Evolutionary conservation across 805 yeast species (phyloP).

Genomic region (Groenewaldozyma salmanticensis): DNA sequence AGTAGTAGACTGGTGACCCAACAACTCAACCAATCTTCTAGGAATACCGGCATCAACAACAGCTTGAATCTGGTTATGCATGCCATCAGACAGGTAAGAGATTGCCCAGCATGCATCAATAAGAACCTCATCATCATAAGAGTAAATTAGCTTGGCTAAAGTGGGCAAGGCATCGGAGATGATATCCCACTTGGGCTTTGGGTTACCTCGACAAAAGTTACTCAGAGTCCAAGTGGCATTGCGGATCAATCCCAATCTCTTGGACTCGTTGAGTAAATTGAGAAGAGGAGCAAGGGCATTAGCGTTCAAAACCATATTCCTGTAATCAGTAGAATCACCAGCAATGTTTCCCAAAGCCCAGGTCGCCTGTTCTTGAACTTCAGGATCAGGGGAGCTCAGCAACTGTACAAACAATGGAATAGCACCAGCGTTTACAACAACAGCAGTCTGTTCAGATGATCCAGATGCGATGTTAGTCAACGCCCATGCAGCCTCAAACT

Average conservation of each 20-base stretch:
- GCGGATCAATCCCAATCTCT: slow-evolving; percentile 74
- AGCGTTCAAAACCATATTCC: slow-evolving; percentile 79
- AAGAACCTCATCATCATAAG: slow-evolving; percentile 84
- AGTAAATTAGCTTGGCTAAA: slow-evolving; percentile 79
- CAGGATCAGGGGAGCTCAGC: slow-evolving; percentile 69
- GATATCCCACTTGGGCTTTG: slow-evolving; percentile 90
- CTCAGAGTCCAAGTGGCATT: slow-evolving; percentile 98
- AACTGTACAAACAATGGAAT: slow-evolving; percentile 84
- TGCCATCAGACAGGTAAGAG: slow-evolving; percentile 88
- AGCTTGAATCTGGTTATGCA: slow-evolving; percentile 88
- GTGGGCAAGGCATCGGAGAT: slow-evolving; percentile 87
- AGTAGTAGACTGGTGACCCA: slow-evolving; percentile 70
- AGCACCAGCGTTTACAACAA: slow-evolving; percentile 88
- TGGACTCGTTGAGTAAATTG: slow-evolving; percentile 64
- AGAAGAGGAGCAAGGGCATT: slow-evolving; percentile 87
- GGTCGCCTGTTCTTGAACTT: slow-evolving; percentile 96
- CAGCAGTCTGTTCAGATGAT: slow-evolving; percentile 74
- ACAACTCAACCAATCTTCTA: slow-evolving; percentile 81
- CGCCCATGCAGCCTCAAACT: slow-evolving; percentile 99
- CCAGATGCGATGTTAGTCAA: slow-evolving; percentile 97
- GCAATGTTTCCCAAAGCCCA: slow-evolving; percentile 99
- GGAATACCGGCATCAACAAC: slow-evolving; percentile 96
- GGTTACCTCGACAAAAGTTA: slow-evolving; percentile 94
- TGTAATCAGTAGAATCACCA: slow-evolving; percentile 84
- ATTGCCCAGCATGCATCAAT: slow-evolving; percentile 99